Percentiles rank a stretch among this genome's conserved stretches.
Conservation (phyloP, 331 rosid species). For the Malus hybrid region DNA sequence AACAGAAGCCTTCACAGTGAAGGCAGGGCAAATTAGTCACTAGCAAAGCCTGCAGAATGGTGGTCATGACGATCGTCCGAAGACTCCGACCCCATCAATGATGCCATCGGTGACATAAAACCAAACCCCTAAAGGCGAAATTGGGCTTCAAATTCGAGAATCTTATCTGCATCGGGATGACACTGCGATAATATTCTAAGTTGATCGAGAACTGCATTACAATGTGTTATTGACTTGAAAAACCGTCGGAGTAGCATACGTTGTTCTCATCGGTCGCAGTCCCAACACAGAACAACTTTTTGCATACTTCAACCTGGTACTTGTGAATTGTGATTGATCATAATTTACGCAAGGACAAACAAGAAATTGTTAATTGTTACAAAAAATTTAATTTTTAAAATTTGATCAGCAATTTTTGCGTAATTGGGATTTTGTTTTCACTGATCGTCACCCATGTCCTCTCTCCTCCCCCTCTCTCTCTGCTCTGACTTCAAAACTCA, state of each 20-base stretch:
- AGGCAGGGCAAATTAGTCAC: too few relatives aligned
- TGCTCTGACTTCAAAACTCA: conserved; percentile 7
- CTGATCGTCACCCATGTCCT: conserved; percentile 8
- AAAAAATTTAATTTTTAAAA: neutral
- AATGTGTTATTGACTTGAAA: fast-evolving
- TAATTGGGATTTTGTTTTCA: neutral
- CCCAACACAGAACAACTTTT: neutral
- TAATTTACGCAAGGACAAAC: neutral
- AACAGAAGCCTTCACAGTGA: too few relatives aligned
- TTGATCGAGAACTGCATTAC: fast-evolving
- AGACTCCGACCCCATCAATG: neutral
- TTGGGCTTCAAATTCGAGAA: neutral
- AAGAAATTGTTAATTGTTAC: neutral
- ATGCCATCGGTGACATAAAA: neutral
- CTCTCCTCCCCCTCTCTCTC: neutral
- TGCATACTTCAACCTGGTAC: neutral
- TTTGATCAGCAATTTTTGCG: neutral
- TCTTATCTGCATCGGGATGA: neutral
- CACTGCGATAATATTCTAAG: fast-evolving
- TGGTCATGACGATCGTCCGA: neutral
- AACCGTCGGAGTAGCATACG: too few relatives aligned
- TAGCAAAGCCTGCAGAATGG: neutral
- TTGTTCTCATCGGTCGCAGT: neutral
- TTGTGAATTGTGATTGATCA: neutral
- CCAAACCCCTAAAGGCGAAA: neutral